Percentiles rank a stretch among this genome's conserved stretches.
These are phyloP conservation scores for Meredithiella fracta DNA, from an alignment of 2,329 filamentous ascomycete species.

Conservation along the genomic window DNA sequence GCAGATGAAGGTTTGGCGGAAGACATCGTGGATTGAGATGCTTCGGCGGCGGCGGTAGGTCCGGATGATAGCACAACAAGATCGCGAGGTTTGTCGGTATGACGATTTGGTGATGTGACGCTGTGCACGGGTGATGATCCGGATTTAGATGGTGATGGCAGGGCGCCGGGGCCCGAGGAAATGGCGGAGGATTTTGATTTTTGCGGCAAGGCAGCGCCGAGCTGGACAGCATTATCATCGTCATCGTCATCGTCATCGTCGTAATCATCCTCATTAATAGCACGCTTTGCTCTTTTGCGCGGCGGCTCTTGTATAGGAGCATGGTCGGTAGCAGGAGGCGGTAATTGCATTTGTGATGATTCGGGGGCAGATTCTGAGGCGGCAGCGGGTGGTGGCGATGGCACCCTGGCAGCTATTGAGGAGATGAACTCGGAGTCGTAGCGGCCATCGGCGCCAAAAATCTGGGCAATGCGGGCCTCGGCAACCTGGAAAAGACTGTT, in stretches of 20 bases:
- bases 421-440: slow-evolving; percentile 38
- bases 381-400: slow-evolving; percentile 45
- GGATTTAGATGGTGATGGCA: slow-evolving; percentile 54
- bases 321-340: slow-evolving; percentile 42
- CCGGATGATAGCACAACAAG: slow-evolving; percentile 11
- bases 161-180: slow-evolving; percentile 37
- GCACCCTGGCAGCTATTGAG: slow-evolving; percentile 39
- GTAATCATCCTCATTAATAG: slow-evolving; percentile 74
- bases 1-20: slow-evolving; percentile 39
- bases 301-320: slow-evolving; percentile 42
- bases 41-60: slow-evolving; percentile 29
- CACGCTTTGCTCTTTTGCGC: slow-evolving; percentile 57
- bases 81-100: slow-evolving; percentile 11
- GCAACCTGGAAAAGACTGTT: slow-evolving; percentile 59
- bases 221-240: slow-evolving; percentile 30
- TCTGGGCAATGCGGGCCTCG: slow-evolving; percentile 57
- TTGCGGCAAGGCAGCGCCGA: slow-evolving; percentile 32
- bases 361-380: slow-evolving; percentile 53
- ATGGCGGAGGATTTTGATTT: slow-evolving; percentile 27
- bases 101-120: slow-evolving; percentile 35
- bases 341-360: slow-evolving; percentile 21
- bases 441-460: slow-evolving; percentile 49
- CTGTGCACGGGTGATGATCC: slow-evolving; percentile 50
- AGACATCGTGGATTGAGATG: slow-evolving; percentile 20
- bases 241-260: slow-evolving; percentile 60